These are phyloP conservation scores for Wickerhamiella bombiphila DNA, from an alignment of 805 yeast genomes.

Conservation along the genomic window DNA sequence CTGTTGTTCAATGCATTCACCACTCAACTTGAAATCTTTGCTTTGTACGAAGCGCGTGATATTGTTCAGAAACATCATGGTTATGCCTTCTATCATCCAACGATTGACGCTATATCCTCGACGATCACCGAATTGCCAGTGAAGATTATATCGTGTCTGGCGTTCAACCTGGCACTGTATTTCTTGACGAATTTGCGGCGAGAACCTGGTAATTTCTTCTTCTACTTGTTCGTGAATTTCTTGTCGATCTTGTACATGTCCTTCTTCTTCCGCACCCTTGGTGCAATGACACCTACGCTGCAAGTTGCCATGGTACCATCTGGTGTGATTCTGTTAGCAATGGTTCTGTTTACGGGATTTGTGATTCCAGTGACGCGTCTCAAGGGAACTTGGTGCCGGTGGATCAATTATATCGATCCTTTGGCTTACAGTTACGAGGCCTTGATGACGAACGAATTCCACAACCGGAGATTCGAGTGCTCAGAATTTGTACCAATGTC, in stretches of 20 bases:
- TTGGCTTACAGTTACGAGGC: constrained; percentile 46
- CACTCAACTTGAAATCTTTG: constrained; percentile 40
- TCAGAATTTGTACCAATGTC: constrained; percentile 33
- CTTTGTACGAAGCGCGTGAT: constrained; percentile 37
- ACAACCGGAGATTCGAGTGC: constrained; percentile 41
- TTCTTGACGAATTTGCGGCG: constrained; percentile 41
- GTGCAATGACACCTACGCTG: constrained; percentile 35
- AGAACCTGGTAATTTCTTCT: constrained; percentile 41
- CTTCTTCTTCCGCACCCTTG: constrained; percentile 38
- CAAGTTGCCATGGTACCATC: constrained; percentile 48
- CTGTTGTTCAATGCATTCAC: constrained; percentile 47
- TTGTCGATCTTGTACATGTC: constrained; percentile 34
- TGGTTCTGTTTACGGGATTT: constrained; percentile 47
- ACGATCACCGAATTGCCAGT: constrained; percentile 49
- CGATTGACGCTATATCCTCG: constrained; percentile 56
- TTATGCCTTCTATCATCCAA: constrained; percentile 58
- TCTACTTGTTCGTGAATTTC: constrained; percentile 32
- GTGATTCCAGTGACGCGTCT: constrained; percentile 44
- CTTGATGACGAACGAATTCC: constrained; percentile 51
- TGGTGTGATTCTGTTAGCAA: constrained; percentile 37
- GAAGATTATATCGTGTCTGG: constrained; percentile 33
- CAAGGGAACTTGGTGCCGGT: constrained; percentile 55
- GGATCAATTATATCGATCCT: constrained; percentile 49
- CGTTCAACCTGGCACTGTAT: constrained; percentile 37
- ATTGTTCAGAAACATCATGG: constrained; percentile 57